Base-by-base conservation (phyloP, 2,329 filamentous ascomycete genomes). In the Fusarium heterosporum region DNA sequence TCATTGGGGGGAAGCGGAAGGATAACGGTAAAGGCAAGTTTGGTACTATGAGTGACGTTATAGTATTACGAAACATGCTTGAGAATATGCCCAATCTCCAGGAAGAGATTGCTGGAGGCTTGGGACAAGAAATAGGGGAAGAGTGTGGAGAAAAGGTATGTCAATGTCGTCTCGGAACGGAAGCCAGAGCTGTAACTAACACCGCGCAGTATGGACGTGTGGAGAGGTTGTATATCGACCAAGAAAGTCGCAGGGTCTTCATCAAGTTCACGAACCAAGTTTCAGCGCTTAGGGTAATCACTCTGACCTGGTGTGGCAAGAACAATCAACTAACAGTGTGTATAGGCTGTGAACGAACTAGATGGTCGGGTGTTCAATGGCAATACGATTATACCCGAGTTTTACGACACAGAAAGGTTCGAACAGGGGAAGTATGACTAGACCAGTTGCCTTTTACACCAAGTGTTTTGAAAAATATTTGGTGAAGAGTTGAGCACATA, bases 41-140 rank as follows among this genome's bases (percentile, higher is more conserved):
- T 74, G 90, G 91, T 17, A 78, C 83, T 55, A 93, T 95, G 86
- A 93, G 90, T 61, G 87, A 91, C 66, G 95, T 98, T 17, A 87
- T 98, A 49, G 89, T 96, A 43, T 80, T 97, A 17, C 85, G 86
- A 52, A 90, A 92, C 48, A 97, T 98, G 92, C 85, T 98, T 2
- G 89, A 96, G 64, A 92, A 90, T 8, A 89, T 98, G 83, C 85
- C 81, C 3, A 83, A 97, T 74, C 80, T 97, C 42, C 86, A 90
- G 57, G 84, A 83, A n/a, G 95, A 97, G 77, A 87, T 97, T 47
- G 87, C 89, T 60, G 85, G 85, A 14, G 88, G 88, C 0, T 81
- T 99, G 49, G 90, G 95, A 70, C 95, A 98, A 80, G 94, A 97
- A 77, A 97, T 99, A 78, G 96, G 96, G 8, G 93, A 97, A 74